Base-by-base conservation (phyloP, 805 yeast species). In the Saccharomycopsis synnaedendra region DNA sequence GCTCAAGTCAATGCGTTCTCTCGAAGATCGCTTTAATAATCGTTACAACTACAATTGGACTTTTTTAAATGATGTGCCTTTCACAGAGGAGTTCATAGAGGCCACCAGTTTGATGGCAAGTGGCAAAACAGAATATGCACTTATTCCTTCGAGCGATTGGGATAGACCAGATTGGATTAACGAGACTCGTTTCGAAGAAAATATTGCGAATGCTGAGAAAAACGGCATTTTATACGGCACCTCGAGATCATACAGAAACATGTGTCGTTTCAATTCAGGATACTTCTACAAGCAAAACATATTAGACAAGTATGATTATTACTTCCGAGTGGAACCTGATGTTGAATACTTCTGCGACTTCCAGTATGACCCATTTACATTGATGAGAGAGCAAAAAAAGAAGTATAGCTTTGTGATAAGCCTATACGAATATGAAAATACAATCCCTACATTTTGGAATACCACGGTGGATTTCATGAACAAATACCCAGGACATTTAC, bases 241-340 rank as follows among this genome's bases (percentile, higher is more conserved):
- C 32, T 76, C 84, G 1, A 62, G 67, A 54, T 78, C 86, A 1
- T 84, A 84, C 59, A 75, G 97, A 60, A 89, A 90, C 63, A 93
- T 93, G 97, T 93, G 97, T 64, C 74, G 96, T 37, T 90, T 83
- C 68, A 90, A 93, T 60, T 82, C 95, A 3, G 97, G 97, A 0
- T 85, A 72, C 61, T 93, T 93, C 66, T 90, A 78, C 68, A 76
- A 84, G 60, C 95, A 88, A 59, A 78, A 78, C 48, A 60, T 87
- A 41, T 65, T 89, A 56, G 62, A 68, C 41, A 70, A 81, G 34
- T 93, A 85, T 66, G 90, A 87, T 52, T 93, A 82, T 71, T 90
- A 90, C 66, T 89, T 95, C 78, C 74, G 98, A 54, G 96, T 90
- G 8, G 98, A 90, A 63, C 98, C 98, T 0, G 87, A 81, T 54